Percentiles rank a stretch among this genome's conserved stretches.
Conservation (phyloP, 129 eudicot species). For the Flaveria robusta region DNA sequence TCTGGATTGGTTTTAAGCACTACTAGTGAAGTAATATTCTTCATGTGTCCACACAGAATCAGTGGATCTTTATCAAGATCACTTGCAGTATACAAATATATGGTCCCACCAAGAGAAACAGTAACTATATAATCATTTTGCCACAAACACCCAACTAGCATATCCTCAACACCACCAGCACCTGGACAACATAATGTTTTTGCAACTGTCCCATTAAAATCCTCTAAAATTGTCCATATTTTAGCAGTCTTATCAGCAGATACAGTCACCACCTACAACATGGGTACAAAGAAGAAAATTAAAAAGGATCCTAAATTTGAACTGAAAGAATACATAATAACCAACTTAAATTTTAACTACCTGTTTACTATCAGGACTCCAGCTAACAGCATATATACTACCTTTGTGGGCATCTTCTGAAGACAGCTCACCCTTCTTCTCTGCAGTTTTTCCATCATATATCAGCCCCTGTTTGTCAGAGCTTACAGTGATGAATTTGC, state of each 20-base stretch:
- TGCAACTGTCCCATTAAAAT: constrained; percentile 63
- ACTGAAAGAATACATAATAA: constrained; percentile 5
- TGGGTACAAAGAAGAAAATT: background rate
- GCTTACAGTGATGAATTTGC: constrained; percentile 86
- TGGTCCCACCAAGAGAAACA: constrained; percentile 95
- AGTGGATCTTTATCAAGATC: constrained; percentile 74
- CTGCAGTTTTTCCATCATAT: constrained; percentile 91
- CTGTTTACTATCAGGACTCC: constrained; percentile 97
- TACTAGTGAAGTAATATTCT: constrained; percentile 68
- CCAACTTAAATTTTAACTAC: constrained; percentile 34
- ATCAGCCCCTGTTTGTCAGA: constrained; percentile 87
- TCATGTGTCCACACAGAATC: constrained; percentile 84
- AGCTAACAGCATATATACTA: constrained; percentile 95
- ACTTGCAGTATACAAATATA: constrained; percentile 70
- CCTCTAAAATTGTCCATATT: constrained; percentile 81
- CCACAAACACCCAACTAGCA: constrained; percentile 97
- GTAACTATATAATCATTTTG: constrained; percentile 77
- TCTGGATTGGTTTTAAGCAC: constrained; percentile 61
- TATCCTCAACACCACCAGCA: constrained; percentile 87
- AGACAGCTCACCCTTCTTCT: constrained; percentile 74
- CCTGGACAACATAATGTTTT: constrained; percentile 73
- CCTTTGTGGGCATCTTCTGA: constrained; percentile 85
- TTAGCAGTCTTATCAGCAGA: constrained; percentile 97
- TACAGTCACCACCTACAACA: constrained; percentile 73
- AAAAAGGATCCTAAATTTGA: background rate